Percentiles rank a stretch among this genome's conserved stretches.
Conservation (phyloP, 805 yeast genomes). For the Starmera quercuum region DNA sequence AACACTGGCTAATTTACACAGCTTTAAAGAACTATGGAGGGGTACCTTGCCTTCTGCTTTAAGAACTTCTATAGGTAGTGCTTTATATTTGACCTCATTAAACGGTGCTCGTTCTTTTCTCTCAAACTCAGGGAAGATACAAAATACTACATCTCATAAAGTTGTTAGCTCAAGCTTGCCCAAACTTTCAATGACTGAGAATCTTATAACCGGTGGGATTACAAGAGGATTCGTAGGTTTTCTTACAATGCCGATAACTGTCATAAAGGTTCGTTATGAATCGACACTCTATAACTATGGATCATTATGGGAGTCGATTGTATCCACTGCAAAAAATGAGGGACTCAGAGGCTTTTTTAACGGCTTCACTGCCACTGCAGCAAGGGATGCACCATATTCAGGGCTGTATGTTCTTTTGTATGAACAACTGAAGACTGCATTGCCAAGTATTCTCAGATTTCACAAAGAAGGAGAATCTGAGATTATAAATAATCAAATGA, state of each 20-base stretch:
- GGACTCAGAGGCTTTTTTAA: conserved; percentile 68
- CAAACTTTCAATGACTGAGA: conserved; percentile 58
- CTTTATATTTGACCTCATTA: conserved; percentile 70
- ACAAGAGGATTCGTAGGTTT: conserved; percentile 80
- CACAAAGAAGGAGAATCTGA: conserved; percentile 12
- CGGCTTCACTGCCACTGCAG: conserved; percentile 82
- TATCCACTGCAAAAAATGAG: conserved; percentile 43
- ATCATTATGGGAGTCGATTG: conserved; percentile 53
- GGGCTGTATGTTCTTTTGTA: conserved; percentile 85
- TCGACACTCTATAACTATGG: conserved; percentile 67
- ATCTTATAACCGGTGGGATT: conserved; percentile 67
- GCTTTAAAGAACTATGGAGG: conserved; percentile 62
- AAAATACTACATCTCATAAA: conserved; percentile 19
- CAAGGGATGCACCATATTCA: conserved; percentile 94
- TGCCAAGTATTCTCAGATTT: conserved; percentile 34
- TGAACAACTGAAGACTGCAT: conserved; percentile 57
- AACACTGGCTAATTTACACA: conserved; percentile 32
- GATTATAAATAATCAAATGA: conserved; percentile 3
- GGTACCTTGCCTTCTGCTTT: conserved; percentile 90
- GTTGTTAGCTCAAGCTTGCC: conserved; percentile 47
- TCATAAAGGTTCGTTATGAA: conserved; percentile 83
- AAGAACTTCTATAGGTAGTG: conserved; percentile 87
- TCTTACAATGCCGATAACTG: conserved; percentile 90
- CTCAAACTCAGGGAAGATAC: neutral
- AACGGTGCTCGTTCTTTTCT: conserved; percentile 24